Conservation (phyloP, 129 eudicot species). For the Flaveria robusta region DNA sequence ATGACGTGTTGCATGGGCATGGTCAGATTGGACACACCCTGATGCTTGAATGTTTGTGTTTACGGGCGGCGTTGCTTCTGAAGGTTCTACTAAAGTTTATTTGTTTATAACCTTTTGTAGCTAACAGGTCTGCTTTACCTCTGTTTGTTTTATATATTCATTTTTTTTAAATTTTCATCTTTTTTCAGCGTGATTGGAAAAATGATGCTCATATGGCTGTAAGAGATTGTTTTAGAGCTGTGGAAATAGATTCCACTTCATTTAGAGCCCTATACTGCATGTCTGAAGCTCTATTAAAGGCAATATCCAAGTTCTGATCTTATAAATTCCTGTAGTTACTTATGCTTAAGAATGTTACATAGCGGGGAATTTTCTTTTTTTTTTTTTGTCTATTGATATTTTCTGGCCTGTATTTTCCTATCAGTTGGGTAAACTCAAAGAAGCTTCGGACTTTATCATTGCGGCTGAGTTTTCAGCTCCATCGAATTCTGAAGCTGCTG, state of each 20-base stretch:
- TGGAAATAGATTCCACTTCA: constrained; percentile 62
- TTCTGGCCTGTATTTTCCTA: constrained; percentile 11
- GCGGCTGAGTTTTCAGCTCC: constrained; percentile 77
- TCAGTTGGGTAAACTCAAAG: constrained; percentile 84
- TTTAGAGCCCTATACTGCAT: constrained; percentile 59
- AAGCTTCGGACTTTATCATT: constrained; percentile 74
- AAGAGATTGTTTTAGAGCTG: constrained; percentile 81
- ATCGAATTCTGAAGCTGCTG: constrained; percentile 65
- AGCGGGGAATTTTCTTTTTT: background rate
- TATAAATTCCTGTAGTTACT: constrained; percentile 15
- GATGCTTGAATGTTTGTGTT: constrained; percentile 80
- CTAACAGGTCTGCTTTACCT: constrained; percentile 6
- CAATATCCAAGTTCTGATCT: constrained; percentile 19
- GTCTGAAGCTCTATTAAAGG: constrained; percentile 81
- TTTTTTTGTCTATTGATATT: background rate
- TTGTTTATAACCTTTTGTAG: background rate
- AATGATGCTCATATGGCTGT: constrained; percentile 85
- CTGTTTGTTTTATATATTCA: background rate
- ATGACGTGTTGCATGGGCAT: constrained; percentile 82
- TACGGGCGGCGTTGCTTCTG: constrained; percentile 78
- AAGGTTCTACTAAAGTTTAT: constrained; percentile 51
- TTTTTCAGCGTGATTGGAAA: constrained; percentile 83
- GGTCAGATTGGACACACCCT: constrained; percentile 64
- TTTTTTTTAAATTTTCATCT: background rate
- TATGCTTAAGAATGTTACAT: constrained; percentile 3